phyloP scores from a whole-genome alignment of 257 asterid species.

The Ballota nigra region DNA sequence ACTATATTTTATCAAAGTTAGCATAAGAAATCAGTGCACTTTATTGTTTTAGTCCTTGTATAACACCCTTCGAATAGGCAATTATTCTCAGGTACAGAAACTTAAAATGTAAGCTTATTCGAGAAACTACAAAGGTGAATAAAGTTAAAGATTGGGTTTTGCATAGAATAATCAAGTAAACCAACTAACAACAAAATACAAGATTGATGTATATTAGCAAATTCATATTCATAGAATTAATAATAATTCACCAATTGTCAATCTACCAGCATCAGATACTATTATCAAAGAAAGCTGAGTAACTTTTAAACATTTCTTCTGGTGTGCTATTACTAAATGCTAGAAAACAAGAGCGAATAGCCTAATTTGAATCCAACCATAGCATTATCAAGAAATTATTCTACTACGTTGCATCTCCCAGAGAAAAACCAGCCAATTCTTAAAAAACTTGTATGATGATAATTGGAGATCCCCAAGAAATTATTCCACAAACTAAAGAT shows the following conservation, averaged over 20 bases:
- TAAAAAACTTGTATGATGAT: not conserved
- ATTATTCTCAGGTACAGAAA: not conserved
- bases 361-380: not conserved
- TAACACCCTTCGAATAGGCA: not conserved
- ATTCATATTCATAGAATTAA: not conserved
- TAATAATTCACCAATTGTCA: not conserved
- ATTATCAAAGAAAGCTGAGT: not conserved
- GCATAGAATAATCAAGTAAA: not conserved
- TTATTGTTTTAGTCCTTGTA: not conserved
- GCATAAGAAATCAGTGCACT: not conserved
- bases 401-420: not conserved
- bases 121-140: not conserved
- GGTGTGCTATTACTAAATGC: not conserved
- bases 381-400: not conserved
- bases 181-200: not conserved
- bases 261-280: not conserved
- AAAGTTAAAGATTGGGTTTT: not conserved
- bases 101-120: not conserved
- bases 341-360: not conserved
- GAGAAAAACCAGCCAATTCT: not conserved
- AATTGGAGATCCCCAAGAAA: not conserved
- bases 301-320: not conserved
- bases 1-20: not conserved
- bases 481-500: not conserved
- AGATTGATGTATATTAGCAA: not conserved